Evolutionary conservation across 1,284 basidiomycete genomes (phyloP).

Genomic region (Ceratobasidium sp.): DNA sequence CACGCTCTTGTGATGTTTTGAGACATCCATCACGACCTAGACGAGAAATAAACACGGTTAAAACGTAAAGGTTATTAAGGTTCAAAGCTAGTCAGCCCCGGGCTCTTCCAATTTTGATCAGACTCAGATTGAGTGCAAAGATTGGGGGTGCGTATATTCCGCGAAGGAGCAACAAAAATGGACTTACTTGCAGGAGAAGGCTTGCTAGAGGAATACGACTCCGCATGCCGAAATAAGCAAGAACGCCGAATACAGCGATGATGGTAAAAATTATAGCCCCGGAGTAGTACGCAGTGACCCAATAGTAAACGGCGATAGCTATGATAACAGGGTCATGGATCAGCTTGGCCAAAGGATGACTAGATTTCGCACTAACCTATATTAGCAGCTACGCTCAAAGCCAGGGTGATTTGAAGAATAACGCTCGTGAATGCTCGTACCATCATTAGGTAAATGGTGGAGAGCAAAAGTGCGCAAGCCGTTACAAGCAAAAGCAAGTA

Average conservation of each 20-base stretch:
- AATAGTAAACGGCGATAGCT: conserved; percentile 70
- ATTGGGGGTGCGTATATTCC: not conserved
- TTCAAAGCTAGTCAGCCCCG: not conserved
- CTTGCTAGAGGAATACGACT: conserved; percentile 83
- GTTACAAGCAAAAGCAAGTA: conserved; percentile 79
- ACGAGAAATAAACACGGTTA: not conserved
- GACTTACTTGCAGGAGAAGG: conserved; percentile 70
- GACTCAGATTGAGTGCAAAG: not conserved
- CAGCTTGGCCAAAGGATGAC: conserved; percentile 52
- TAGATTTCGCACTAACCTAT: conserved; percentile 62
- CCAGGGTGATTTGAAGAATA: conserved; percentile 84
- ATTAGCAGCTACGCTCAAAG: conserved; percentile 77
- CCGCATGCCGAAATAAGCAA: conserved; percentile 76
- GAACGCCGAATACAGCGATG: conserved; percentile 71
- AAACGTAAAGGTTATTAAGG: conserved; percentile 13
- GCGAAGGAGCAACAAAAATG: not conserved
- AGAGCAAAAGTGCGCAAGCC: conserved; percentile 69
- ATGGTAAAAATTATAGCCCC: conserved; percentile 83
- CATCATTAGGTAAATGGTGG: conserved; percentile 64
- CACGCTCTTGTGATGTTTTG: conserved; percentile 84
- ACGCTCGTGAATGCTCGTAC: conserved; percentile 80
- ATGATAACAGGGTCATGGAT: conserved; percentile 55
- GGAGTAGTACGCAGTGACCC: conserved; percentile 79
- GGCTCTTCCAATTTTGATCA: not conserved
- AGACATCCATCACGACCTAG: conserved; percentile 79